Percentiles rank a stretch among this genome's conserved stretches.
Evolutionary conservation across 768 basidiomycete genomes (phyloP).

Genomic region (Tricholoma sp.): DNA sequence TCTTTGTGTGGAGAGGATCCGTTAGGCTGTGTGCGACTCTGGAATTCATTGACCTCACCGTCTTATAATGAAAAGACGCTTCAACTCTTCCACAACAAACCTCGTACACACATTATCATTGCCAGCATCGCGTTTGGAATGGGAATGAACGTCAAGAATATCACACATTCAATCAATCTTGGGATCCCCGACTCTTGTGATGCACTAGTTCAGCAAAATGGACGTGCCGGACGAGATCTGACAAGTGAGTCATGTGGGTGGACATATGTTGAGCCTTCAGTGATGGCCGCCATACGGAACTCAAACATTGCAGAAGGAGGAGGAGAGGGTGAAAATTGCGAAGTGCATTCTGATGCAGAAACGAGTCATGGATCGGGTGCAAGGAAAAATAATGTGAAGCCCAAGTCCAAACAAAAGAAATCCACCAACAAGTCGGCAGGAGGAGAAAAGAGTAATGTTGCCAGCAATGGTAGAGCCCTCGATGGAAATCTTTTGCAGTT

Average conservation of each 20-base stretch:
- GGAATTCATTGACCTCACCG: constrained; percentile 7
- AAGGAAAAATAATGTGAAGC: neutral
- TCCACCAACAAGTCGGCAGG: neutral
- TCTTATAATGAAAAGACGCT: constrained; percentile 4
- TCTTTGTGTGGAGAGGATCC: neutral
- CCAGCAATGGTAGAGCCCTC: neutral
- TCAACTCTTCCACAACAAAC: neutral
- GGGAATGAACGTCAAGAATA: constrained; percentile 9
- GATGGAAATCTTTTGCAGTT: neutral
- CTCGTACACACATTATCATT: neutral
- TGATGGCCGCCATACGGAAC: neutral
- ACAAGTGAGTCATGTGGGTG: constrained; percentile 1
- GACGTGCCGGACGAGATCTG: constrained; percentile 5
- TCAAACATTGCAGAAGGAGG: neutral
- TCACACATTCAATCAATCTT: constrained; percentile 8
- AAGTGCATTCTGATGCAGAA: neutral
- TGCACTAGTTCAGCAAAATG: constrained; percentile 8
- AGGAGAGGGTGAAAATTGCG: neutral
- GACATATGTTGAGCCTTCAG: constrained; percentile 5
- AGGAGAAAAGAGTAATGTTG: neutral
- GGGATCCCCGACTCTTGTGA: constrained; percentile 4
- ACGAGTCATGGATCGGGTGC: neutral
- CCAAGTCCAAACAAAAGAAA: neutral
- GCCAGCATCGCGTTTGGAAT: constrained; percentile 8
- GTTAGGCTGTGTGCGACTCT: neutral